Evolutionary conservation across 495 filamentous ascomycete species (phyloP), one percentile per base, ranked within the genome.

Genomic region (Letharia lupina): DNA sequence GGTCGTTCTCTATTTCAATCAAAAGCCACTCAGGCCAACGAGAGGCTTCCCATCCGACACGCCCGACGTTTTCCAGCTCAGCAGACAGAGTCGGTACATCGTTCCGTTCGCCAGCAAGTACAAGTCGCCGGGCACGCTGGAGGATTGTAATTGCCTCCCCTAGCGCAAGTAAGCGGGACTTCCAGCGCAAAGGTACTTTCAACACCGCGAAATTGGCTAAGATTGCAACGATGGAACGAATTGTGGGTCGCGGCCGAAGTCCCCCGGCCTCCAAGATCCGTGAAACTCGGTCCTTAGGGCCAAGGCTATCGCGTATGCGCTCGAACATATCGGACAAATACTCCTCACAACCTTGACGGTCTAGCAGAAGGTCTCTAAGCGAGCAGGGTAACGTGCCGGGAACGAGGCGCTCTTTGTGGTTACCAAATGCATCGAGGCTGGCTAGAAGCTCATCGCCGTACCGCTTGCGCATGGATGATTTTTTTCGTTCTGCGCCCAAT

Each of bases 1-100:
- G 75, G 41, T 82, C 78, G 42, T 79, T 82, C 52, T 91, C 88
- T 35, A 89, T 73, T 65, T 89, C 86, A 0, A 91, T 67, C 4
- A 91, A 73, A 2, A 90, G 71, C 67, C 75, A 83, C 40, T 90
- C 86, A 33, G 50, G 50, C 50, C 28, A 50, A 23, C 20, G 47
- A 4, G 15, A 15, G 9, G 23, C 1, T 15, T 16, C 23, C 28
- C 23, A 54, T 12, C 50, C 50, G 15, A 15, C 12, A 7, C 12
- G 50, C 12, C 50, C 50, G 2, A 13, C 50, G 28, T 54, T 54
- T 6, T 54, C 50, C 23, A 54, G 2, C 50, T 54, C 50, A 23
- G 28, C 50, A 33, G 28, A 54, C 8, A 54, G 12, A 33, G 7
- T 33, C 13, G 50, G 12, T 3, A 54, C 50, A 12, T 54, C 50